These are phyloP conservation scores for Hibiscus trionum DNA, from an alignment of 345 rosid genomes.

Conservation along the genomic window DNA sequence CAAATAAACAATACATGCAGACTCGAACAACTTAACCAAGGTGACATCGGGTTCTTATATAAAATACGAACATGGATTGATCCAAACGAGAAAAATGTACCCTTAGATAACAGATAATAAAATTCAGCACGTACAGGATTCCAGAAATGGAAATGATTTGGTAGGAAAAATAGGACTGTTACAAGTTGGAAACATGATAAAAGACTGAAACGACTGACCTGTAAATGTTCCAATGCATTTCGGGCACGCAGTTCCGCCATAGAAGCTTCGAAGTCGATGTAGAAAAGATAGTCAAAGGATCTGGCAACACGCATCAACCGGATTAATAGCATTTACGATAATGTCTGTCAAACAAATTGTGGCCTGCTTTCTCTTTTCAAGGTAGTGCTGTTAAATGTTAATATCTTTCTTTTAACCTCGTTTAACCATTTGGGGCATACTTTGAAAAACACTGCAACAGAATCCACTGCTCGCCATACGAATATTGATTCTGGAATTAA, in stretches of 20 bases:
- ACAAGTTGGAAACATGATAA: too few species aligned
- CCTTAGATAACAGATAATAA: too few species aligned
- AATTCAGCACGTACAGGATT: too few species aligned
- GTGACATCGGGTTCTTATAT: not conserved
- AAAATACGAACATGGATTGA: not conserved
- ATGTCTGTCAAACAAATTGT: not conserved
- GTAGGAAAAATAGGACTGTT: too few species aligned
- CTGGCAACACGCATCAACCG: constrained; percentile 34
- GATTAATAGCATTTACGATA: not conserved
- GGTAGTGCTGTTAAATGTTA: not conserved
- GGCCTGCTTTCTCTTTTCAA: not conserved
- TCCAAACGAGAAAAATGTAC: too few species aligned
- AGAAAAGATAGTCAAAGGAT: constrained; percentile 88
- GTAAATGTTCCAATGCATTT: constrained; percentile 66
- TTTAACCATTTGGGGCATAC: not conserved
- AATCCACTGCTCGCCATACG: not conserved
- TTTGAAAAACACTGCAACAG: too few species aligned
- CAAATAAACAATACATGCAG: not conserved
- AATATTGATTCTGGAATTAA: not conserved
- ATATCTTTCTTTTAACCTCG: not conserved
- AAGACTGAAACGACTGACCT: constrained; percentile 36
- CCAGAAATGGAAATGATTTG: too few species aligned
- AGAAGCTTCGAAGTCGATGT: constrained; percentile 86
- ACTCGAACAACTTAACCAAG: not conserved
- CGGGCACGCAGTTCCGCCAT: constrained; percentile 90